Conservation (phyloP, 805 yeast genomes). For the Lachancea quebecensis region DNA sequence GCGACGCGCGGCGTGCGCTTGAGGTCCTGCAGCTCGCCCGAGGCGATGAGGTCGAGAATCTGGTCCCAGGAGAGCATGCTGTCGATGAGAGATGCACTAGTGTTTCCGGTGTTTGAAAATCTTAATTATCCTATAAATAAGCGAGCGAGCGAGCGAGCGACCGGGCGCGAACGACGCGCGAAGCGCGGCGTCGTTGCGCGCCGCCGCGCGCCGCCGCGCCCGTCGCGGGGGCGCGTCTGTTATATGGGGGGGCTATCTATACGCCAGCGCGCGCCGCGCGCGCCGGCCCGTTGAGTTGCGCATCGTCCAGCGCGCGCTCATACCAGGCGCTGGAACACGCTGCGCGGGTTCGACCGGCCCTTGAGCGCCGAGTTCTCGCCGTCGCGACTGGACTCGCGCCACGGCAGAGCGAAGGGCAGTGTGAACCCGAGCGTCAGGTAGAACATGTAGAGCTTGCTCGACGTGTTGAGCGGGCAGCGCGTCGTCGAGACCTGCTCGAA, state of each 20-base stretch:
- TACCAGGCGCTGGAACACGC: conserved; percentile 12
- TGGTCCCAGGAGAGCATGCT: conserved; percentile 5
- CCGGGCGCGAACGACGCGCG: no score
- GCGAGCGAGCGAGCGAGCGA: background rate
- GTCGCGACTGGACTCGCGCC: conserved; percentile 27
- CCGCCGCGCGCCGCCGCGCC: no score
- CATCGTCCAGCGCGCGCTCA: background rate
- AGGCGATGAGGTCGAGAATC: conserved; percentile 18
- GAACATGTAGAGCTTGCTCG: conserved; percentile 14
- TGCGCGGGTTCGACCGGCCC: conserved; percentile 20
- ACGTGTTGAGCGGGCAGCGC: conserved; percentile 7
- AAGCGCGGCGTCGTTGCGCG: no score
- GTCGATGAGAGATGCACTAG: no score
- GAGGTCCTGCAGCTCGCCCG: conserved; percentile 41
- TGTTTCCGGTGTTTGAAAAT: background rate
- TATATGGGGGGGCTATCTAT: no score
- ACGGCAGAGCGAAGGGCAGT: conserved; percentile 27
- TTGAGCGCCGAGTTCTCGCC: conserved; percentile 8
- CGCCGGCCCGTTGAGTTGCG: no score
- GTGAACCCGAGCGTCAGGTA: conserved; percentile 25
- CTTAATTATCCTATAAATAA: background rate
- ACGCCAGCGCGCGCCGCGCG: no score
- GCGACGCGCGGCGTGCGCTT: conserved; percentile 43
- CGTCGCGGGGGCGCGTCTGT: no score
- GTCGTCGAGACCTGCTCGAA: conserved; percentile 1